A percentile compares a stretch with the other conserved stretches of the same genome.
Evolutionary conservation across 305 asterid species (phyloP).

Genomic region (Fraxinus latifolia): DNA sequence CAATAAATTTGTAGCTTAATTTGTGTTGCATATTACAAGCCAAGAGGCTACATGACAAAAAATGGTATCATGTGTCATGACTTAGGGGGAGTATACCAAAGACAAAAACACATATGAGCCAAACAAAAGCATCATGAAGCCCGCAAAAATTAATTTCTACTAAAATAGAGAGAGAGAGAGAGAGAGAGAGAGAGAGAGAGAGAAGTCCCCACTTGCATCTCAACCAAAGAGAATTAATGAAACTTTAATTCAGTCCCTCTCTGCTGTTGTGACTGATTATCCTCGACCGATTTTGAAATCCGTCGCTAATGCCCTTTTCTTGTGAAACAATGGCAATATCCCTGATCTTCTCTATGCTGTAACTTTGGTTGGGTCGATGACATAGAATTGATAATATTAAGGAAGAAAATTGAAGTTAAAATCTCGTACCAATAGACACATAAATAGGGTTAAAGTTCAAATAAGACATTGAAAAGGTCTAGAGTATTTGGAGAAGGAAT

Average conservation of each 20-base stretch:
- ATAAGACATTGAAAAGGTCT: slow-evolving; percentile 61
- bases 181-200: too few species aligned
- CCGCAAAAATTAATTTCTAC: slow-evolving; percentile 37
- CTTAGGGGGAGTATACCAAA: slow-evolving; percentile 10
- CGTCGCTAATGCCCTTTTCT: not conserved
- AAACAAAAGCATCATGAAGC: slow-evolving; percentile 22
- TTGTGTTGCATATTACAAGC: slow-evolving; percentile 18
- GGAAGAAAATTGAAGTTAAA: not conserved
- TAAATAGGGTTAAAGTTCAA: slow-evolving; percentile 36
- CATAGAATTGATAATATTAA: too few species aligned
- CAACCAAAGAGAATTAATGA: not conserved
- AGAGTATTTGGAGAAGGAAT: slow-evolving; percentile 65
- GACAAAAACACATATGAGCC: slow-evolving; percentile 23
- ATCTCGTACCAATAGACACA: not conserved
- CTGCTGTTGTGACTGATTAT: not conserved
- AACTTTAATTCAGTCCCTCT: slow-evolving; percentile 32
- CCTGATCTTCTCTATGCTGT: not conserved
- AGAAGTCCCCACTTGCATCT: not conserved
- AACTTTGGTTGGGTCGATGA: not conserved
- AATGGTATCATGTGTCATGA: slow-evolving; percentile 7
- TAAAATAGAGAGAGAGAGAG: not conserved
- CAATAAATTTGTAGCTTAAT: slow-evolving; percentile 5
- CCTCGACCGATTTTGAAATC: not conserved
- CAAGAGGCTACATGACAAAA: slow-evolving; percentile 8
- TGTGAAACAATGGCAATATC: not conserved